These are phyloP conservation scores for Ogataea populi-albae DNA, from an alignment of 805 yeast species.

Conservation along the genomic window DNA sequence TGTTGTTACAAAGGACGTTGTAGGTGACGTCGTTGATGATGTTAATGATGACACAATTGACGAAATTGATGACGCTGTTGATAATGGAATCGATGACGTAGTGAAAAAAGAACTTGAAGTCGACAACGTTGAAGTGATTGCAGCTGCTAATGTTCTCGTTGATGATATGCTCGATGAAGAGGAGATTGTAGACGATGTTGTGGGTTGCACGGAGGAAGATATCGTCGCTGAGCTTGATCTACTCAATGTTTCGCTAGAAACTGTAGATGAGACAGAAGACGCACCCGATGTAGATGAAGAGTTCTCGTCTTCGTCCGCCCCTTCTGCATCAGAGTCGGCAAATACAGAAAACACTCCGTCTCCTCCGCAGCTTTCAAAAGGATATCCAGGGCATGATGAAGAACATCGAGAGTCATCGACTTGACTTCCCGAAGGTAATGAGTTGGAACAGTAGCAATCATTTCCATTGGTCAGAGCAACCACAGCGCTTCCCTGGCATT, in stretches of 20 bases:
- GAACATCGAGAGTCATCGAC: conserved; percentile 40
- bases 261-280: conserved; percentile 14
- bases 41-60: conserved; percentile 12
- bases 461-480: conserved; percentile 53
- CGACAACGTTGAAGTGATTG: conserved; percentile 7
- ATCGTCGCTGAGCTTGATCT: conserved; percentile 15
- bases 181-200: conserved; percentile 10
- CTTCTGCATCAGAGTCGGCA: conserved; percentile 25
- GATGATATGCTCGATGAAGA: conserved; percentile 6
- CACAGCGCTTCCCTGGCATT: conserved; percentile 46
- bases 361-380: conserved; percentile 61
- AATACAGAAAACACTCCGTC: conserved; percentile 48
- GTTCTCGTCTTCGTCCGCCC: conserved; percentile 12
- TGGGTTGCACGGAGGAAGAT: conserved; percentile 11
- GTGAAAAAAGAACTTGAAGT: conserved; percentile 12
- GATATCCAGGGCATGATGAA: conserved; percentile 57
- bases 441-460: conserved; percentile 66
- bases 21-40: conserved; percentile 14
- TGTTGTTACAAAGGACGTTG: conserved; percentile 14
- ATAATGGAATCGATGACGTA: conserved; percentile 17
- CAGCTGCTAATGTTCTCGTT: conserved; percentile 5
- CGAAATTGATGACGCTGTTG: conserved; percentile 19
- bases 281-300: conserved; percentile 13
- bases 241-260: conserved; percentile 14
- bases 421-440: conserved; percentile 30